phyloP scores from a whole-genome alignment of 2,329 filamentous ascomycete species.

The Westerdykella sp. region DNA sequence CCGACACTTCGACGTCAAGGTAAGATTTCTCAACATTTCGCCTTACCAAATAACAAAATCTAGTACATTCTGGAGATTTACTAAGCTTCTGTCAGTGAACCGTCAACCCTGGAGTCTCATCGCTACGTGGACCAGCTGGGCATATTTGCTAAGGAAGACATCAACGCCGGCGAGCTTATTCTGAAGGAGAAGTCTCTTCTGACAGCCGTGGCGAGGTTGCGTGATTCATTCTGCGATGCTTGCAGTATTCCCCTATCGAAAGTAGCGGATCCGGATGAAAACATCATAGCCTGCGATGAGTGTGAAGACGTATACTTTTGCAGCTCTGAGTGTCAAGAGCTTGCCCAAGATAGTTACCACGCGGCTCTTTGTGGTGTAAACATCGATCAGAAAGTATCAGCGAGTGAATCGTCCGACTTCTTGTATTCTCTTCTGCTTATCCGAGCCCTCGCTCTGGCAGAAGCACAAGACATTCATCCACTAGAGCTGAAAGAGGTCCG shows the following conservation, averaged over 20 bases:
- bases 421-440: constrained; percentile 56
- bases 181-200: constrained; percentile 78
- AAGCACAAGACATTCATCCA: constrained; percentile 53
- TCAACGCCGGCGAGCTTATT: constrained; percentile 67
- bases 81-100: constrained; percentile 4
- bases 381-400: constrained; percentile 53
- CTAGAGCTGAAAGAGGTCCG: constrained; percentile 55
- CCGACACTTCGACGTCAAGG: constrained; percentile 1
- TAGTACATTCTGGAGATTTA: neutral
- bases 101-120: constrained; percentile 45
- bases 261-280: constrained; percentile 1
- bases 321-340: constrained; percentile 49
- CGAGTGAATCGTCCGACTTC: constrained; percentile 53
- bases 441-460: constrained; percentile 55
- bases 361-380: constrained; percentile 51
- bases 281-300: constrained; percentile 45
- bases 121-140: constrained; percentile 71
- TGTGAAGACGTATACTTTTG: constrained; percentile 58
- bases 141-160: constrained; percentile 79
- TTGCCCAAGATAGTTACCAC: constrained; percentile 54
- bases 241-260: constrained; percentile 51
- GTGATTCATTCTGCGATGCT: constrained; percentile 83
- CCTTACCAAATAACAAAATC: neutral
- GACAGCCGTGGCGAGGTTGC: constrained; percentile 81
- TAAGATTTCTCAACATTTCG: constrained; percentile 2